Percentiles rank a stretch among this genome's conserved stretches.
phyloP scores from a whole-genome alignment of 1,284 basidiomycete species.

The Anthracocystis walkeri region DNA sequence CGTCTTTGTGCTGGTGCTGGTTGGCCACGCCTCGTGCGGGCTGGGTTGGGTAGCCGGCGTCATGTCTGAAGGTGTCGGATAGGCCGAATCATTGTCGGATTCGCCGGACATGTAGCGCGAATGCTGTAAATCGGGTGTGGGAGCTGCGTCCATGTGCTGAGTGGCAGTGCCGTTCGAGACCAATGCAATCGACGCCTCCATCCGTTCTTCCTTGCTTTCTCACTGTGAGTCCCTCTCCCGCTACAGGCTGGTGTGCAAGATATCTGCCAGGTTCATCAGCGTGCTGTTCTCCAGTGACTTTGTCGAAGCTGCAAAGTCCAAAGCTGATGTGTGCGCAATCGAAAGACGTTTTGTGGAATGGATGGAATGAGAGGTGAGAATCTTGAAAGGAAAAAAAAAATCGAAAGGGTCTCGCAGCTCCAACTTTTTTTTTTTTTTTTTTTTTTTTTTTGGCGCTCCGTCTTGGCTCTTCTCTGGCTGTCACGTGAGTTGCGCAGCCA shows the following conservation, averaged over 20 bases:
- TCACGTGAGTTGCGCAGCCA: slow-evolving; percentile 42
- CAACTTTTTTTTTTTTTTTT: slow-evolving; percentile 14
- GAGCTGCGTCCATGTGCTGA: slow-evolving; percentile 9
- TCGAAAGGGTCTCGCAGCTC: slow-evolving; percentile 17
- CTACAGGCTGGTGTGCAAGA: neutral
- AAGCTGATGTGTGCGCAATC: neutral
- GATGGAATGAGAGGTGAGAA: neutral
- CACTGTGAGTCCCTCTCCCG: slow-evolving; percentile 2
- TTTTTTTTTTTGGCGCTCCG: neutral
- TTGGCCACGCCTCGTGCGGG: slow-evolving; percentile 11
- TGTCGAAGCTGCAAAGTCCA: neutral
- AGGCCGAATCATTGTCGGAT: slow-evolving; percentile 48
- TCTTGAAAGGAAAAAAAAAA: neutral
- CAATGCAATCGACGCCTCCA: slow-evolving; percentile 15
- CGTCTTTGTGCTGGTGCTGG: slow-evolving; percentile 11
- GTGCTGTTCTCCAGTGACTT: neutral
- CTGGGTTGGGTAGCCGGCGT: slow-evolving; percentile 13
- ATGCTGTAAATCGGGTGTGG: slow-evolving; percentile 38
- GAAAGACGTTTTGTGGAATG: neutral
- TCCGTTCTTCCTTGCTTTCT: slow-evolving; percentile 8
- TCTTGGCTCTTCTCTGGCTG: neutral
- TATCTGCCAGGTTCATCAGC: neutral
- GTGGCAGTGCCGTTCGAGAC: slow-evolving; percentile 6
- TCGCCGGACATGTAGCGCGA: slow-evolving; percentile 34
- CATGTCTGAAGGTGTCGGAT: slow-evolving; percentile 39